Evolutionary conservation across 2,329 filamentous ascomycete genomes (phyloP), one percentile per base, ranked within the genome.

Genomic region (Didymella pinodella): DNA sequence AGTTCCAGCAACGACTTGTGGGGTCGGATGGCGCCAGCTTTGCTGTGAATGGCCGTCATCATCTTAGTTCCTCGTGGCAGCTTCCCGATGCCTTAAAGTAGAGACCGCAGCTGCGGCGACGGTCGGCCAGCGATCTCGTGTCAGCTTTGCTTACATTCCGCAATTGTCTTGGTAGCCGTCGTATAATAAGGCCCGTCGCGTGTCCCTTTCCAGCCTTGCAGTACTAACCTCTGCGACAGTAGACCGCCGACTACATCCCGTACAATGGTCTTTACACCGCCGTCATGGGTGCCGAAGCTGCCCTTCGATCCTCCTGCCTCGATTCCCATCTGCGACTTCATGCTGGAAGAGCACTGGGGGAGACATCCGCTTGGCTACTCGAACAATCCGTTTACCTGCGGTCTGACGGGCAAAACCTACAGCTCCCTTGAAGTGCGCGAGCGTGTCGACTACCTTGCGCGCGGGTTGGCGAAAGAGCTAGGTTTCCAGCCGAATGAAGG

Each of bases 241-340:
- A 4, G 8, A 40, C 18, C 5, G 18, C 29, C 28, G 36, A 55
- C 57, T 10, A 5, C 6, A 49, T 31, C 12, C 14, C 16, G 12
- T 25, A 29, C 18, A 16, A 83, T 83, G 81, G 74, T 78, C 10
- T 91, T 91, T 75, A 75, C 80, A 50, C 80, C 88, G 55, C 87
- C 88, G 8, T 75, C 84, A 67, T 89, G 86, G 84, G 83, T 86
- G 25, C 86, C 87, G 5, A 75, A 82, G 67, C 81, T 90, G 26
- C 84, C 86, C n/a, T 79, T 82, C 77, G 84, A 88, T 32, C 82
- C 89, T 10, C 91, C 91, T 16, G 91, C 95, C 75, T 86, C 86
- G 29, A 84, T 96, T 66, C 84, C 91, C 5, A 83, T 96, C 57
- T 84, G 84, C 64, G 87, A 94, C 50, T 96, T 96, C 77, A 88